Base-by-base conservation (phyloP, 805 yeast genomes). In the Yamadazyma ubonensis region DNA sequence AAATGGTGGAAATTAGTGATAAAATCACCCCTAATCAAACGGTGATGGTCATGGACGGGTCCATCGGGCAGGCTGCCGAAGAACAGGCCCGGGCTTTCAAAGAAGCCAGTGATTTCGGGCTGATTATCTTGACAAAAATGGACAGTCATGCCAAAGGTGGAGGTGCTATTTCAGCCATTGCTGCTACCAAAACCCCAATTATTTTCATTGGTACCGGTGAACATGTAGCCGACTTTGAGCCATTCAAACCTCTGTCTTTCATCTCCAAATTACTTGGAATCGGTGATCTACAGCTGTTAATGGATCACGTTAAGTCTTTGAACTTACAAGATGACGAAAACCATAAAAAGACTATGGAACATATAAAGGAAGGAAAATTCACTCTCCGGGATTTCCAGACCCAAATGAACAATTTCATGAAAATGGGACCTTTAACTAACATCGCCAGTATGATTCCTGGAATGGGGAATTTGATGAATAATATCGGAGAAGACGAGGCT, bases 91-190 rank as follows among this genome's bases (percentile, higher is more conserved):
- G 76, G 55, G 99, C 99, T 0, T 91, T 91, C 69, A 93, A 91
- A 63, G 96, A 90, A 38, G 79, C 90, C 22, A 73, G 96, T 4
- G 82, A 91, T 57, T 93, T 93, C 57, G 99, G 99, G 53, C 89
- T 97, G 18, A 91, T 91, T 48, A 84, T 91, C 44, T 74, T 91
- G 57, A 91, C 99, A 16, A 91, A 91, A 62, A 81, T 91, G 95
- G 99, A 91, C 65, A 98, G 98, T 38, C 97, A 93, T 56, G 99
- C 98, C 27, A 91, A 86, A 66, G 99, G 99, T 61, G 99, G 99
- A 67, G 99, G 99, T 72, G 99, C 99, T 21, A 90, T 91, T 39
- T 88, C 96, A 28, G 99, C 99, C 0, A 97, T 91, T 39, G 99
- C 99, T 2, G 93, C 96, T 2, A 91, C 98, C 2, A 75, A 86